Base-by-base conservation (phyloP, 768 basidiomycete species). In the Calvatia gigantea region DNA sequence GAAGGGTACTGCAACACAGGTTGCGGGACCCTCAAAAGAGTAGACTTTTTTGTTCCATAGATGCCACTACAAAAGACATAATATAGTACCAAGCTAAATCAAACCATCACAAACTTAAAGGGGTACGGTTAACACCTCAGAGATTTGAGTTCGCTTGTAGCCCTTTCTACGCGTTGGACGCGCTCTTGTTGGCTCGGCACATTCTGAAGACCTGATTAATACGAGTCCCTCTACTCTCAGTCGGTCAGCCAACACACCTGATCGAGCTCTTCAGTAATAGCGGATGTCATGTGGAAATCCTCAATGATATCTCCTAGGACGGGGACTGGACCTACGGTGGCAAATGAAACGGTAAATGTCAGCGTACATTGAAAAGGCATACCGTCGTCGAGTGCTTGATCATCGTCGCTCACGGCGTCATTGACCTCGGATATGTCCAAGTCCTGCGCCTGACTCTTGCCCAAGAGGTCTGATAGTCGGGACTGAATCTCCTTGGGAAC, bases 401-500 rank as follows among this genome's bases (percentile, higher is more conserved):
- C 37, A n/a, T 62, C 60, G 11, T 67, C 65, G 29, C 69, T 62
- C 0, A 55, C 29, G 25, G 64, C 48, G n/a, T 60, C 55, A 32
- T 58, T 58, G 15, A 56, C 32, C 29, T 63, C 54, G n/a, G 56
- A 58, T 35, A 54, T 53, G 8, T 52, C 54, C 5, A 50, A 33
- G 56, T 73, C 77, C 19, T 69, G 61, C 23, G 51, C 64, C 8
- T 60, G 62, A 42, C 73, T 68, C 57, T 70, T 66, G 54, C 66
- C 58, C 31, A 74, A 58, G 28, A 74, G 57, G 32, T 64, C 65
- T 2, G 63, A 54, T 2, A 79, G 52, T 1, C 67, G 62, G 11
- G 63, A 56, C 53, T 80, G 76, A 15, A 87, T 74, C 54, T 84
- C 77, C 17, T 60, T 64, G 0, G 92, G 93, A 38, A 76, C 71